Base-by-base conservation (phyloP, 306 rosid genomes). In the Pueraria montana region DNA sequence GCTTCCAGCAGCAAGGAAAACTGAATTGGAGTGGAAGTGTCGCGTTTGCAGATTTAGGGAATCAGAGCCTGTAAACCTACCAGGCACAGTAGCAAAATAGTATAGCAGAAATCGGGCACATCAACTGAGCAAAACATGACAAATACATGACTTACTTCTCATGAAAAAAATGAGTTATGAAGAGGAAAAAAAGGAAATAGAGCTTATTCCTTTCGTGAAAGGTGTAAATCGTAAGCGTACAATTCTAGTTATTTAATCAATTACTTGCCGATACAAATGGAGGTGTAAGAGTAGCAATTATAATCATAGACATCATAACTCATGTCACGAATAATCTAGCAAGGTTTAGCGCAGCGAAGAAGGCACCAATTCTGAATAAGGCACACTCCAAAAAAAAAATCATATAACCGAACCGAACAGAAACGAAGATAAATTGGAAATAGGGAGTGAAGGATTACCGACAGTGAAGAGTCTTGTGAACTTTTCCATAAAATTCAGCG, bases 401-500 rank as follows among this genome's bases (percentile, higher is more conserved):
- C 62, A 72, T 17, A 49, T 13, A n/a, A n/a, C n/a, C n/a, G n/a
- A 40, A 61, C 9, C 45, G 30, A 70, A 32, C 11, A 61, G 34
- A 76, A 75, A 50, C n/a, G 23, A 69, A 61, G 42, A 43, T 14
- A 4, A 70, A 26, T 17, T 61, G 18, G 6, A 52, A 72, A 71
- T 30, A 84, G 40, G 10, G 69, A 55, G 36, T 40, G 49, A 43
- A 55, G 34, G 50, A 80, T 85, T 87, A 96, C 99, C 96, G 76
- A 80, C 83, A 72, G 0, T 86, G 91, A 64, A 96, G 89, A 81
- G 85, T 89, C 80, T 82, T 89, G 74, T 89, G 77, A 83, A 94
- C 98, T 82, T 90, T 91, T 13, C 88, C 88, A 55, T 83, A 96
- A 88, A 96, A 92, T 64, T 90, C 92, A 78, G 88, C 94, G 8